Evolutionary conservation across 2,329 filamentous ascomycete genomes (phyloP), one percentile per base, ranked within the genome.

Genomic region (Pseudogymnoascus sp.): DNA sequence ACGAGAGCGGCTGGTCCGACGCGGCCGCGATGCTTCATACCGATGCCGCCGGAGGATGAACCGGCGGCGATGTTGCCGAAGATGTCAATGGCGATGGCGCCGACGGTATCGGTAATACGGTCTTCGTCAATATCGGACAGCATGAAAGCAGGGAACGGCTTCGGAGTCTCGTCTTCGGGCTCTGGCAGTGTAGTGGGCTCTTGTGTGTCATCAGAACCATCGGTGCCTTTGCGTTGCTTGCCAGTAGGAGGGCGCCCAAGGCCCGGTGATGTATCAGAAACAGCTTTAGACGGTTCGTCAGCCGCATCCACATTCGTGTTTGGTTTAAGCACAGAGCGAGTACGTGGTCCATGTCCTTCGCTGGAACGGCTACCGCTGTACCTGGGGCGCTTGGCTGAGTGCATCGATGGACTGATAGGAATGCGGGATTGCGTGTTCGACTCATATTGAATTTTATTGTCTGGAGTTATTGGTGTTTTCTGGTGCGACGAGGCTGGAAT

Each of bases 11-110:
- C 95, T 33, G 94, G 94, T 0, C 94, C 95, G 66, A 96, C 84
- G 37, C 94, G 88, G 5, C 94, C 95, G 65, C 86, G 85, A 74
- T 96, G 92, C 73, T 99, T 99, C 93, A 99, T 97, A 28, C 94
- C 93, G 73, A 99, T 99, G 1, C 94, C 94, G 5, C 94, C 94
- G 14, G 95, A 99, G 1, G 94, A 99, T 1, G 94, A 96, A 14
- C 89, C 94, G 3, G 93, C 94, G 4, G 95, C 93, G 72, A 99
- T 96, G 64, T 89, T 88, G 14, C 94, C 94, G 69, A 82, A 84
- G 60, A 83, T 82, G 71, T 99, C 94, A 66, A 99, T 87, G 10
- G 92, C 94, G 71, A 99, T 96, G 28, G 92, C 94, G 50, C 95
- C 94, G 64, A 99, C 92, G 11, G 94, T 99, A 77, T 99, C 94